Evolutionary conservation across 2,329 filamentous ascomycete genomes (phyloP), one percentile per base, ranked within the genome.

Genomic region (Ascochyta lentis): DNA sequence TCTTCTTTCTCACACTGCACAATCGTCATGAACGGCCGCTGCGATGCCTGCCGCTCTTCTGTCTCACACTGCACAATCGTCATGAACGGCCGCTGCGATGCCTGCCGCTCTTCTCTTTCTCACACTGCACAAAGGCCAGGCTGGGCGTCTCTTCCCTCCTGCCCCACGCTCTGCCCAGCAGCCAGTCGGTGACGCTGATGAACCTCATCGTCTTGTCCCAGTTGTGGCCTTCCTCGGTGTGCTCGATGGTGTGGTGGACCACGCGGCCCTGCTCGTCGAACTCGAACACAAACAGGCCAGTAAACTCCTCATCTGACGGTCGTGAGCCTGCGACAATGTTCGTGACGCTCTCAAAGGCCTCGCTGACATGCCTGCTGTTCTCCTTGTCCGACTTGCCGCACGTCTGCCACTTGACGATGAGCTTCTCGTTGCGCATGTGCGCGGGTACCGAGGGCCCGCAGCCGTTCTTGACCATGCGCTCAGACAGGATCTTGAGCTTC

Each of bases 151-250:
- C 77, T 43, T 77, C 76, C 51, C 70, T 75, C 70, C 77, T 74
- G 38, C 82, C 83, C 71, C 83, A 84, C 63, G 93, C 89, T 46
- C 89, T 89, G 2, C 93, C 92, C 35, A 98, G 81, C 61, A 99
- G 78, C 94, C 95, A 98, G 73, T 99, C 95, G 15, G 95, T 97
- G 63, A 98, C 79, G 13, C 90, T 92, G 15, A 98, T 92, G 19
- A 99, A 90, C 70, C 89, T 91, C 22, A 91, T 89, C 24, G 90
- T 92, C 60, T 86, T 86, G 67, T 97, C 93, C 86, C 89, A 96
- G 57, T 91, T 86, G 35, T 89, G 86, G 15, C 89, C 88, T 68
- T 95, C 89, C 67, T 97, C 90, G 1, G 91, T 90, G 77, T 96
- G 91, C 77, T 99, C 95, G 68, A 99, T 98, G 0, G 91, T 96